phyloP scores from a whole-genome alignment of 106 monocot genomes.

The Dendrobium nobile region DNA sequence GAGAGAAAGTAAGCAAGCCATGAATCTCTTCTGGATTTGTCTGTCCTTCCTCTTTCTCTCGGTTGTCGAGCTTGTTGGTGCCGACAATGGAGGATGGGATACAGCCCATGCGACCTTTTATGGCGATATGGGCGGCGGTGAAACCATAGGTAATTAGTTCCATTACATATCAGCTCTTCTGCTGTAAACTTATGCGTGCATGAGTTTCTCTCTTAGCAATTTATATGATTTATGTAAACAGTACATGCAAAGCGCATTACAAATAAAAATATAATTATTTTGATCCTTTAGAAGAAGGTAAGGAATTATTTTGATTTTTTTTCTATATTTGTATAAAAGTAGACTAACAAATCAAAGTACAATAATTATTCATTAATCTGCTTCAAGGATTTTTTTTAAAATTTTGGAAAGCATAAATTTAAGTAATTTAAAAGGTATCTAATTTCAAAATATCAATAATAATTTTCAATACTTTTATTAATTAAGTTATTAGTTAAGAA shows the following conservation, averaged over 20 bases:
- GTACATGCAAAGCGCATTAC: too few species aligned
- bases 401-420: neutral
- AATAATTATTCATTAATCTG: neutral
- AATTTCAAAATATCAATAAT: neutral
- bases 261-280: neutral
- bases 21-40: neutral
- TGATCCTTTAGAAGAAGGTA: neutral
- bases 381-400: neutral
- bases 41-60: neutral
- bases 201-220: too few species aligned
- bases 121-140: neutral
- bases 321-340: too few species aligned
- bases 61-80: neutral
- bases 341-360: neutral
- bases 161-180: neutral
- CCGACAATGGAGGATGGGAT: neutral
- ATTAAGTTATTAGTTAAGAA: neutral
- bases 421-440: neutral
- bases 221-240: too few species aligned
- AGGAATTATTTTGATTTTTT: neutral
- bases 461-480: neutral
- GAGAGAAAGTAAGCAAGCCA: neutral
- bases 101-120: conserved; percentile 1
- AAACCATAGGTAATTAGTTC: neutral
- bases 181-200: too few species aligned